Evolutionary conservation across 2,329 filamentous ascomycete species (phyloP).

Genomic region (Nothopassalora personata): DNA sequence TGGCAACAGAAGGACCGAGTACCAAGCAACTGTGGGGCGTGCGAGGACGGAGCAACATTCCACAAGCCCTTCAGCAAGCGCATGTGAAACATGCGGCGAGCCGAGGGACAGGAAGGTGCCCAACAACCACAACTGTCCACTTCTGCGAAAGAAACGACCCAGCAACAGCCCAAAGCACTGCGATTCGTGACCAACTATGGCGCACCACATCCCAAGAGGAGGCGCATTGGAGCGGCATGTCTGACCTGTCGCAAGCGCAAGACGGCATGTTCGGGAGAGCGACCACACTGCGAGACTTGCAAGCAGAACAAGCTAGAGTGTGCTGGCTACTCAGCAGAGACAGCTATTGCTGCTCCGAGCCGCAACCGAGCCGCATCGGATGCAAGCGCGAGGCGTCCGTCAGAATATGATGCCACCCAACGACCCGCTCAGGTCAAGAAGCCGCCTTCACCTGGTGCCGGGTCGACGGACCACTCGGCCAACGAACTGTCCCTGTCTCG

Average conservation of each 20-base stretch:
- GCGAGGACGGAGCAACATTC: background rate
- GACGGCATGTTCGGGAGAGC: constrained; percentile 45
- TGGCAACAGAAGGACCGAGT: background rate
- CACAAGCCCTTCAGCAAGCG: background rate
- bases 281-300: constrained; percentile 43
- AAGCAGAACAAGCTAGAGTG: constrained; percentile 45
- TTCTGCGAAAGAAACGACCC: constrained; percentile 2
- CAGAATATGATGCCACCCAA: constrained; percentile 1
- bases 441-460: background rate
- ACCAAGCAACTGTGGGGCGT: constrained; percentile 10
- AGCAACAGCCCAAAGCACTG: constrained; percentile 23
- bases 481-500: constrained; percentile 8
- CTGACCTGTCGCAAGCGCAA: constrained; percentile 47
- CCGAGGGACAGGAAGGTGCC: background rate
- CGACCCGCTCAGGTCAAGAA: background rate
- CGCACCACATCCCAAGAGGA: constrained; percentile 70
- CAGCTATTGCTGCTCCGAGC: constrained; percentile 4
- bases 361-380: constrained; percentile 18
- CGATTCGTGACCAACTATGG: constrained; percentile 80
- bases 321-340: constrained; percentile 42
- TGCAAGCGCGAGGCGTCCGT: constrained; percentile 1
- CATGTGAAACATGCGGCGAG: constrained; percentile 19
- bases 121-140: constrained; percentile 4
- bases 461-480: background rate
- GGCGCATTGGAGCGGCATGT: constrained; percentile 69